Base-by-base conservation (phyloP, 495 filamentous ascomycete species). In the Talaromyces thailandensis region DNA sequence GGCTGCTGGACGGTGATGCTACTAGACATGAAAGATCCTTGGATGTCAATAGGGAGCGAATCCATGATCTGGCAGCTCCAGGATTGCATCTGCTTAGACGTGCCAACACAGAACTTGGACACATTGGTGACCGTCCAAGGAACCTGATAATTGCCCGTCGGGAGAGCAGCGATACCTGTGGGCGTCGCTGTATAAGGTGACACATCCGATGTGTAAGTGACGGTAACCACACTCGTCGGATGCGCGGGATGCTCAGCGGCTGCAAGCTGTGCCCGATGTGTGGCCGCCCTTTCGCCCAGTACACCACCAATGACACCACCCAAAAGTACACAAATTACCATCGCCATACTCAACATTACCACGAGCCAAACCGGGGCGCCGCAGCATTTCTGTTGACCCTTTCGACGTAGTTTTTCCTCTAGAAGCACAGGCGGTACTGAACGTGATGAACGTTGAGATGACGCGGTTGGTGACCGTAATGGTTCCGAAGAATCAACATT, bases 361-460 rank as follows among this genome's bases (percentile, higher is more conserved):
- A 91, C 68, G 0, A 85, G 84, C 89, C 89, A 92, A 45, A 87
- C 77, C 0, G 88, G 89, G 14, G 91, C 67, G 24, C 86, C 84
- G 65, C 85, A 89, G 62, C 86, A 83, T 18, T 74, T 70, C 67
- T 81, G 76, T 71, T 81, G 72, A 71, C 86, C 73, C 69, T 79
- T 73, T 55, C 62, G 75, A 77, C 84, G 84, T 71, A 89, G 60
- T 67, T 82, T 76, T 76, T 87, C 71, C 68, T 80, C 77, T 55
- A 82, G 80, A 3, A 72, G 71, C 72, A 75, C 80, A 2, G 73
- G 73, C 72, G 76, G 75, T 37, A 78, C 69, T 23, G 35, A 35
- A 35, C 37, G 48, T 24, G 57, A 60, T 16, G 57, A 62, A 3
- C 61, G 61, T 18, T 21, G 29, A 26, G 37, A 29, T 61, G 24